phyloP scores from a whole-genome alignment of 352 stramenopile species.

The Ophiocytium majus region DNA sequence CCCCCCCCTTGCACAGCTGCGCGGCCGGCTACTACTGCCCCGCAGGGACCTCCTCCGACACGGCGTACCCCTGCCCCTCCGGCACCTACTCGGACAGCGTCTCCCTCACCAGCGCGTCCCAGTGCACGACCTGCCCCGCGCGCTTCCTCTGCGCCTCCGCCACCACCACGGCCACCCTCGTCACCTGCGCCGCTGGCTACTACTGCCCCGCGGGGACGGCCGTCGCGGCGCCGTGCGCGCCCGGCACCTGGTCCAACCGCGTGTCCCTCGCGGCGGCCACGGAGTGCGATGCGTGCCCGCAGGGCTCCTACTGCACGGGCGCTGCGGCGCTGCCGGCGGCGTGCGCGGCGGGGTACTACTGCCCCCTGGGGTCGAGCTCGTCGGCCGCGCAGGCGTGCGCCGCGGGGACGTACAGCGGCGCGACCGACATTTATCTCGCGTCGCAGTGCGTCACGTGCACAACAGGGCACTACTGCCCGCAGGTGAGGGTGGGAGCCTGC shows the following conservation, averaged over 20 bases:
- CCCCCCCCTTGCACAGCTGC: slow-evolving; percentile 37
- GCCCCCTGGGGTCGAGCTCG: slow-evolving; percentile 53
- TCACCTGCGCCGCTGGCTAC: slow-evolving; percentile 66
- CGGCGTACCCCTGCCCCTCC: slow-evolving; percentile 76
- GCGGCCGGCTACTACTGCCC: slow-evolving; percentile 63
- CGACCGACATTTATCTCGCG: slow-evolving; percentile 59
- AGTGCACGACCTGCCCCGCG: slow-evolving; percentile 74
- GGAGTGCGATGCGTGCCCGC: slow-evolving; percentile 26
- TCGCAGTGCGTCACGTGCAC: slow-evolving; percentile 49
- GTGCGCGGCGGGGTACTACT: slow-evolving; percentile 70
- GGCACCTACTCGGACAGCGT: slow-evolving; percentile 72
- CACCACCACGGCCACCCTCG: slow-evolving; percentile 41
- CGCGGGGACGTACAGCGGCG: slow-evolving; percentile 54
- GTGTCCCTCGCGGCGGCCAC: not conserved
- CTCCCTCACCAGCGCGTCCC: slow-evolving; percentile 64
- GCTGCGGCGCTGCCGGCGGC: not conserved
- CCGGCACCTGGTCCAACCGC: slow-evolving; percentile 63
- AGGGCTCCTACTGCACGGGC: slow-evolving; percentile 71
- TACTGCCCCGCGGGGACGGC: slow-evolving; percentile 79
- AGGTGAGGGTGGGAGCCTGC: slow-evolving; percentile 31
- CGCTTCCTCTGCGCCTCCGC: slow-evolving; percentile 70
- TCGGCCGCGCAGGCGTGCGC: slow-evolving; percentile 32
- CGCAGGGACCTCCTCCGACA: slow-evolving; percentile 64
- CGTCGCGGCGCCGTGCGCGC: slow-evolving; percentile 70
- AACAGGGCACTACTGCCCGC: slow-evolving; percentile 55